Evolutionary conservation across 495 filamentous ascomycete genomes (phyloP).

Genomic region (Paragyromitra xinjiangensis): DNA sequence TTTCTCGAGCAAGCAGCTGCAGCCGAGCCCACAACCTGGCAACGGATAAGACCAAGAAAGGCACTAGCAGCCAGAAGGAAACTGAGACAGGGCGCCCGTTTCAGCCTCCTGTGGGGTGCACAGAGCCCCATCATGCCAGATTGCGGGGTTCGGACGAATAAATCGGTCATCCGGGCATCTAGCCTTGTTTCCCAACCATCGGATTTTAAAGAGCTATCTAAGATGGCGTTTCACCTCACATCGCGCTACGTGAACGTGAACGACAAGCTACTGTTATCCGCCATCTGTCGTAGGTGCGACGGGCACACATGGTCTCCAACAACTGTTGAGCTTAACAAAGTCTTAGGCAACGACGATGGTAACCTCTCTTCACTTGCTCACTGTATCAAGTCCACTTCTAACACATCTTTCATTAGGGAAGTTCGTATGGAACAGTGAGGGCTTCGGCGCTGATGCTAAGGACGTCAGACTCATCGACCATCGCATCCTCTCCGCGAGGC

Average conservation of each 20-base stretch:
- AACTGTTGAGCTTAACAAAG: not conserved
- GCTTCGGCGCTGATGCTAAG: slow-evolving; percentile 23
- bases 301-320: slow-evolving; percentile 12
- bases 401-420: not conserved
- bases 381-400: not conserved
- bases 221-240: slow-evolving; percentile 19
- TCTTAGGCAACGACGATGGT: slow-evolving; percentile 34
- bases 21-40: not conserved
- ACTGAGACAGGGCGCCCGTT: not conserved
- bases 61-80: not conserved
- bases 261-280: slow-evolving; percentile 27
- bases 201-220: not conserved
- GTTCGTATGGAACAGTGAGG: slow-evolving; percentile 12
- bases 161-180: not conserved
- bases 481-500: slow-evolving; percentile 27
- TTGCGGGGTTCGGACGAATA: not conserved
- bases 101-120: not conserved
- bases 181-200: not conserved
- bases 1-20: not conserved
- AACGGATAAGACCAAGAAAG: not conserved
- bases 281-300: not conserved
- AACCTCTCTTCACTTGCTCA: not conserved
- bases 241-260: slow-evolving; percentile 34
- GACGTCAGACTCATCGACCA: slow-evolving; percentile 27
- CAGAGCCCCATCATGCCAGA: not conserved